Base-by-base conservation (phyloP, 345 rosid species). In the Citrus hindsii region DNA sequence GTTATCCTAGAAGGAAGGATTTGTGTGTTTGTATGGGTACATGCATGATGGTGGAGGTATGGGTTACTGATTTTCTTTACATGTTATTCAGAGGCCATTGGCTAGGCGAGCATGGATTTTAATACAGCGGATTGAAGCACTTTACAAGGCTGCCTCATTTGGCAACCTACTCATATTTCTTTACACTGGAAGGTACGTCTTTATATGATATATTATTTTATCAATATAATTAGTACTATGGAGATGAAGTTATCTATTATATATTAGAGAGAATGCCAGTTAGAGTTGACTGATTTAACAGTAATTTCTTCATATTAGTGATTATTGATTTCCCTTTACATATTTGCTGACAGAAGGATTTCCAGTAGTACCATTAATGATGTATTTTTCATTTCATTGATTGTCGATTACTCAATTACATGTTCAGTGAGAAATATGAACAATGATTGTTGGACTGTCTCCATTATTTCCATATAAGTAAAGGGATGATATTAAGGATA, bases 101-200 rank as follows among this genome's bases (percentile, higher is more conserved):
- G 91, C 96, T 7, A 89, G 92, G 53, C 92, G 88, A 79, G 89
- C 88, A 69, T 97, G 99, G 98, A 82, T 87, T 70, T 82, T 90
- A 75, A 83, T 91, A 73, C 98, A 94, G 73, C 91, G 88, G 5
- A 78, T 92, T 25, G 98, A 97, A 86, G 95, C 97, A 81, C 72
- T 97, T 82, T 93, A 92, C 82, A 97, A 90, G 91, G 93, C 93
- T 87, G 94, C 93, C 70, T 92, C 98, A 40, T 94, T 92, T 85
- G 91, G 87, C 80, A 97, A 97, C 86, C 90, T 97, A 35, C 88
- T 94, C 66, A 69, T 94, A 75, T 97, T 97, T 90, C 94, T 97
- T 79, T 94, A 83, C 82, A 90, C 97, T 0, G 99, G 99, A 87
- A 89, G 95, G 98, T 93, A 88, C 37, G 69, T 78, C 33, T 42